A percentile compares a stretch with the other conserved stretches of the same genome.
Conservation (phyloP, 768 basidiomycete genomes). For the Trametes meyenii region DNA sequence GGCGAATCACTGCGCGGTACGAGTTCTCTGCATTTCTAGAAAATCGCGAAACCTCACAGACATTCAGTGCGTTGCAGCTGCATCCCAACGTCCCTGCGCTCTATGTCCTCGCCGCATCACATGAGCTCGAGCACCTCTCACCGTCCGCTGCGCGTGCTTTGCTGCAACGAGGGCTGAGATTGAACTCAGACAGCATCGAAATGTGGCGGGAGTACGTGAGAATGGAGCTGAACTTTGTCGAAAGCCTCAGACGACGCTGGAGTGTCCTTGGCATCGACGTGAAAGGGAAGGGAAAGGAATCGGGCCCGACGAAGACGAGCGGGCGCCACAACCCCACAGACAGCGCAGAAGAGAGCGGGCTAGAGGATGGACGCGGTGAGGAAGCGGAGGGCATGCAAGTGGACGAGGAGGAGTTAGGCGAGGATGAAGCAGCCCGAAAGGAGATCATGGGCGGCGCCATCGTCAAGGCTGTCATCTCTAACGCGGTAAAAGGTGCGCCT, state of each 20-base stretch:
- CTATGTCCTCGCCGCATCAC: conserved; percentile 83
- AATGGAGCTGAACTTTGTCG: conserved; percentile 88
- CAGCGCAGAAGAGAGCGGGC: neutral
- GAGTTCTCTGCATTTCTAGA: conserved; percentile 26
- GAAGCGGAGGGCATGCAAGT: conserved; percentile 27
- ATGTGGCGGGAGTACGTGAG: conserved; percentile 91
- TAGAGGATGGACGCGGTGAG: conserved; percentile 19
- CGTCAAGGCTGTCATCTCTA: conserved; percentile 74
- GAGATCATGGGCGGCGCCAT: conserved; percentile 80
- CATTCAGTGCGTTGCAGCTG: conserved; percentile 75
- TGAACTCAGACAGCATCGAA: conserved; percentile 70
- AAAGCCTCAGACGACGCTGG: conserved; percentile 80
- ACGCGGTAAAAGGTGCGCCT: conserved; percentile 69
- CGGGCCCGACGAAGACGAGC: conserved; percentile 35
- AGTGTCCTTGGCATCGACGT: conserved; percentile 67
- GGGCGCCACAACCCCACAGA: conserved; percentile 31
- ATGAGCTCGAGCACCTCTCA: conserved; percentile 75
- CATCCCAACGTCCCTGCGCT: conserved; percentile 79
- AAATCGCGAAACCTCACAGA: neutral
- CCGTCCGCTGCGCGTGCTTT: conserved; percentile 81
- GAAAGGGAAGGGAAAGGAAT: conserved; percentile 17
- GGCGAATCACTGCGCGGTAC: conserved; percentile 80
- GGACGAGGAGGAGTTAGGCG: conserved; percentile 43
- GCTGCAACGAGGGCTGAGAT: conserved; percentile 81
- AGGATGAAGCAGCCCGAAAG: conserved; percentile 57